These are phyloP conservation scores for Colletotrichum orchidophilum DNA, from an alignment of 2,329 filamentous ascomycete genomes.

Conservation along the genomic window DNA sequence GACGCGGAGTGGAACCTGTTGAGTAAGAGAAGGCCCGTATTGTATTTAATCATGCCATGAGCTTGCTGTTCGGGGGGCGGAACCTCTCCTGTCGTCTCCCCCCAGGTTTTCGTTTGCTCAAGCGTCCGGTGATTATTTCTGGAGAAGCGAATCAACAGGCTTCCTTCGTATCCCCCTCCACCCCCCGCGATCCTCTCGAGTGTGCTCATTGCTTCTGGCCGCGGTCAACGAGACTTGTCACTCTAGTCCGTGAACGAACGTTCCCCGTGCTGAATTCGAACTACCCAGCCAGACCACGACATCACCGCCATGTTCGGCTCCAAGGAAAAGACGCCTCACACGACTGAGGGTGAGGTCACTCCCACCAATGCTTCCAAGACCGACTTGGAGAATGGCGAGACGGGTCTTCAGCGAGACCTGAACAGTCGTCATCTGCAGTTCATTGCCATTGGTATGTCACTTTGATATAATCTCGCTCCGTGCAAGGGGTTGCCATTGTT, in stretches of 20 bases:
- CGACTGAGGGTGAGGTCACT: constrained; percentile 29
- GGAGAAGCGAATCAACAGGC: constrained; percentile 27
- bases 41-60: constrained; percentile 30
- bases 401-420: constrained; percentile 48
- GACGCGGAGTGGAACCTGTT: constrained; percentile 29
- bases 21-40: constrained; percentile 22
- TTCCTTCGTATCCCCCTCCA: too few species aligned
- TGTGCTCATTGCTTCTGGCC: constrained; percentile 6
- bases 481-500: background rate
- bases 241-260: constrained; percentile 13
- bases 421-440: constrained; percentile 56
- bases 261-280: background rate
- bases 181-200: constrained; percentile 8
- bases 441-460: constrained; percentile 54
- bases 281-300: background rate
- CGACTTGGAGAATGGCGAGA: constrained; percentile 49
- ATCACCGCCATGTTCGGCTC: constrained; percentile 26
- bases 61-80: constrained; percentile 3
- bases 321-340: constrained; percentile 28
- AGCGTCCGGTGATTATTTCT: constrained; percentile 21
- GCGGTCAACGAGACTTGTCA: constrained; percentile 12
- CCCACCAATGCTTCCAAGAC: constrained; percentile 35
- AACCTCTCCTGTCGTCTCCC: constrained; percentile 7
- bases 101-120: constrained; percentile 25
- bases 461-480: background rate